phyloP scores from a whole-genome alignment of 1,139 yeast genomes.

The Pichia norvegensis region DNA sequence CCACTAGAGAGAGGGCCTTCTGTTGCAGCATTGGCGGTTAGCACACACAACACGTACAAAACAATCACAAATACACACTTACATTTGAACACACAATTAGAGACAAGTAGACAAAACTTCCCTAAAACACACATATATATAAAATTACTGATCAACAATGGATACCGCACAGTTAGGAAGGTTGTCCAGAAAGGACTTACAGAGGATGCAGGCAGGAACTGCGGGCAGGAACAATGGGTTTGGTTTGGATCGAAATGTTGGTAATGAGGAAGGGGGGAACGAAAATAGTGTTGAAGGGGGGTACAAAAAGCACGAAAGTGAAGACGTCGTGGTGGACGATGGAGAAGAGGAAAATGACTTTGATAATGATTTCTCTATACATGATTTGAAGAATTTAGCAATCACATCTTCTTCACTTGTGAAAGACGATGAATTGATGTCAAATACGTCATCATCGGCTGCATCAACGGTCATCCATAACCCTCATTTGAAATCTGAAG shows the following conservation, averaged over 20 bases:
- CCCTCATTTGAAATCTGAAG: conserved; percentile 13
- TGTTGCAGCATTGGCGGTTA: background rate
- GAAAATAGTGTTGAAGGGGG: background rate
- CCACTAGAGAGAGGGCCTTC: background rate
- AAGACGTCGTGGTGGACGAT: too few relatives aligned
- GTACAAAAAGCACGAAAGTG: too few relatives aligned
- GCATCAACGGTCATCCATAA: conserved; percentile 24
- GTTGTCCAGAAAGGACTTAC: conserved; percentile 8
- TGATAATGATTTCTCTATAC: conserved; percentile 19
- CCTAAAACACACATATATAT: background rate
- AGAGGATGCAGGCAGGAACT: background rate
- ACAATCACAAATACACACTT: background rate
- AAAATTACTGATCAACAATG: too few relatives aligned
- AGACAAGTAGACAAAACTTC: too few relatives aligned
- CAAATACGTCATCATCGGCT: conserved; percentile 22
- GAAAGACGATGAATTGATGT: conserved; percentile 10
- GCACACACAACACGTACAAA: background rate
- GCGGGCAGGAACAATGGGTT: background rate
- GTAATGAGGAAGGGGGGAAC: background rate
- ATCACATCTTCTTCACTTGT: conserved; percentile 10
- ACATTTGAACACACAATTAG: too few relatives aligned
- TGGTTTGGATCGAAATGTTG: background rate
- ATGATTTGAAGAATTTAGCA: conserved; percentile 12
- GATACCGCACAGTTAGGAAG: conserved; percentile 3
- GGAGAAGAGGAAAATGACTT: conserved; percentile 13